These are phyloP conservation scores for Closterium sp. DNA, from an alignment of 139 green algal species.

Conservation along the genomic window DNA sequence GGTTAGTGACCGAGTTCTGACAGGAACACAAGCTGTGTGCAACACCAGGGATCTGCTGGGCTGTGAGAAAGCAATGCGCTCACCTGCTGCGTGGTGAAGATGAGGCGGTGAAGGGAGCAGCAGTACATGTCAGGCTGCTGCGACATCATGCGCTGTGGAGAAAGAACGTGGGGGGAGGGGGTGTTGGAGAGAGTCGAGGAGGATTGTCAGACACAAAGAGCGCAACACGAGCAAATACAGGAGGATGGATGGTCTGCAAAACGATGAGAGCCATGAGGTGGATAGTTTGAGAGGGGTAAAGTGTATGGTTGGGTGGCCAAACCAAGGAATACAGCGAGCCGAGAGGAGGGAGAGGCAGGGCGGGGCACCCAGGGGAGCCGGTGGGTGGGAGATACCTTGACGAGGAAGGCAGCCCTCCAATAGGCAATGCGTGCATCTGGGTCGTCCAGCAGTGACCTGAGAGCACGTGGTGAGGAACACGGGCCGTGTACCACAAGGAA, in stretches of 20 bases:
- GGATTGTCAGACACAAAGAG: no score
- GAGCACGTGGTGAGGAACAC: background rate
- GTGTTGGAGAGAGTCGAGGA: no score
- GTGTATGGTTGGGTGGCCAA: background rate
- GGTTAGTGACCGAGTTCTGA: no score
- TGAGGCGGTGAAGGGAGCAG: slow-evolving; percentile 33
- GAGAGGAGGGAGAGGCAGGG: background rate
- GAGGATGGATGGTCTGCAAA: no score
- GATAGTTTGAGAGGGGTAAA: no score
- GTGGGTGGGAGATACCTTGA: slow-evolving; percentile 17
- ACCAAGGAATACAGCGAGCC: background rate
- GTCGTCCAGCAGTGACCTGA: slow-evolving; percentile 46
- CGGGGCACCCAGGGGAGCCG: background rate
- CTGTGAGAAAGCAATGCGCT: background rate
- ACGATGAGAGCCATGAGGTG: no score
- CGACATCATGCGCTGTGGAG: slow-evolving; percentile 43
- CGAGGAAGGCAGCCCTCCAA: slow-evolving; percentile 37
- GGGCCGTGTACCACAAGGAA: no score
- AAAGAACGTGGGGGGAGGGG: no score
- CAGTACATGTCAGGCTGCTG: slow-evolving; percentile 40
- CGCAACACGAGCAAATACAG: no score
- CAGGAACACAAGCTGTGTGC: background rate
- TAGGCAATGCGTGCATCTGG: slow-evolving; percentile 45
- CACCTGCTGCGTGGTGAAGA: slow-evolving; percentile 51
- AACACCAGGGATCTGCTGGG: background rate